Conservation (phyloP, 495 filamentous ascomycete genomes). For the Tetracladium marchalianum region DNA sequence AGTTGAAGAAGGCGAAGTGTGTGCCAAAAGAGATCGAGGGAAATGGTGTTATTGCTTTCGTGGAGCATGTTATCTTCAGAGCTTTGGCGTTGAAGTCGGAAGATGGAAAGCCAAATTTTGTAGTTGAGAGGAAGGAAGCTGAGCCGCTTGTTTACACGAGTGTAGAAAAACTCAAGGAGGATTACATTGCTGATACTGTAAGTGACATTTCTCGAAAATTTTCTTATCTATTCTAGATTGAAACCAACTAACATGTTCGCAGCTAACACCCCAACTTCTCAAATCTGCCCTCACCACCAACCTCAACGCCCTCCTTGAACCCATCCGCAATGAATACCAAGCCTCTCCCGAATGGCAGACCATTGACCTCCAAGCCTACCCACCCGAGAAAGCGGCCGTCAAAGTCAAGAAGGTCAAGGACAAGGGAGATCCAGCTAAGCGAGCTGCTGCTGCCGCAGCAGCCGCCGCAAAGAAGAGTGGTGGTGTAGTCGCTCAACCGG, state of each 20-base stretch:
- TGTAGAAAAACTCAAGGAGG: slow-evolving; percentile 59
- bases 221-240: background rate
- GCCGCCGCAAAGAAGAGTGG: slow-evolving; percentile 4
- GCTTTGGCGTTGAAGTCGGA: slow-evolving; percentile 41
- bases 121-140: slow-evolving; percentile 47
- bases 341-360: slow-evolving; percentile 71
- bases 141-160: slow-evolving; percentile 70
- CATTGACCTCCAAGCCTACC: slow-evolving; percentile 73
- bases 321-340: slow-evolving; percentile 64
- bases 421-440: slow-evolving; percentile 41
- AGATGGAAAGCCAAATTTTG: slow-evolving; percentile 43
- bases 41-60: slow-evolving; percentile 76
- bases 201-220: slow-evolving; percentile 21
- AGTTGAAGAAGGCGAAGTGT: slow-evolving; percentile 75
- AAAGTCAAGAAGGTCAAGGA: slow-evolving; percentile 75
- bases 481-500: slow-evolving; percentile 12
- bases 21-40: slow-evolving; percentile 66
- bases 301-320: slow-evolving; percentile 60
- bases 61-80: slow-evolving; percentile 77
- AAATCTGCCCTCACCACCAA: slow-evolving; percentile 67
- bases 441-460: slow-evolving; percentile 1
- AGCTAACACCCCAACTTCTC: slow-evolving; percentile 77
- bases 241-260: background rate
- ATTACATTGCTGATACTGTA: slow-evolving; percentile 76
- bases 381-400: slow-evolving; percentile 43